Base-by-base conservation (phyloP, 805 yeast species). In the Zygoascus tannicola region DNA sequence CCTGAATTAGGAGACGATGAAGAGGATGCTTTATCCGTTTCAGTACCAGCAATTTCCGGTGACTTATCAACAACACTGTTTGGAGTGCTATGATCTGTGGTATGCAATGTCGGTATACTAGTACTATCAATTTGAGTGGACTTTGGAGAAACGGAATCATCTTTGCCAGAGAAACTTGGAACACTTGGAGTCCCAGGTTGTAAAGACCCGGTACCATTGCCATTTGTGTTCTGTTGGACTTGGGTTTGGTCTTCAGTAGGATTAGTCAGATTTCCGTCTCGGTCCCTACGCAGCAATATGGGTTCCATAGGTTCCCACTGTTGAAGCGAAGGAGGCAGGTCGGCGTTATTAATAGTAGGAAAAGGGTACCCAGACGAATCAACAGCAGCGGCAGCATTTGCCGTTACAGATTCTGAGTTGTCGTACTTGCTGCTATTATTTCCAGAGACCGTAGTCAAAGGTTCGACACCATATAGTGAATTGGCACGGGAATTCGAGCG, bases 271-370 rank as follows among this genome's bases (percentile, higher is more conserved):
- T 49, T 53, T 21, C 71, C 74, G 51, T 67, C 69, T 40, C 70
- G 69, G 50, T 71, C 70, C 50, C 77, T 62, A 43, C 77, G 68
- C 51, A 79, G 69, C 52, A 83, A 68, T 47, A 83, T 83, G 2
- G 92, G 88, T 43, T 78, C 78, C 54, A 76, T 81, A 16, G 92
- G 90, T 52, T 74, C 82, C 47, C 78, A 66, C 50, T 75, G 78
- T 30, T 74, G 67, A 87, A 82, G 79, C 32, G 84, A 76, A 15
- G 82, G 78, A 15, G 86, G 85, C 44, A 79, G 63, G 30, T 37
- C 28, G 22, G 57, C 45, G 46, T 54, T 50, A 33, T 40, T 39
- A 22, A 48, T 44, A 19, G 22, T 23, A 32, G 56, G 56, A 40
- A 56, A 55, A 23, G 57, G 57, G 35, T 55, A 55, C 5, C 51